phyloP scores from a whole-genome alignment of 345 rosid genomes.

The Sapria himalayana region DNA sequence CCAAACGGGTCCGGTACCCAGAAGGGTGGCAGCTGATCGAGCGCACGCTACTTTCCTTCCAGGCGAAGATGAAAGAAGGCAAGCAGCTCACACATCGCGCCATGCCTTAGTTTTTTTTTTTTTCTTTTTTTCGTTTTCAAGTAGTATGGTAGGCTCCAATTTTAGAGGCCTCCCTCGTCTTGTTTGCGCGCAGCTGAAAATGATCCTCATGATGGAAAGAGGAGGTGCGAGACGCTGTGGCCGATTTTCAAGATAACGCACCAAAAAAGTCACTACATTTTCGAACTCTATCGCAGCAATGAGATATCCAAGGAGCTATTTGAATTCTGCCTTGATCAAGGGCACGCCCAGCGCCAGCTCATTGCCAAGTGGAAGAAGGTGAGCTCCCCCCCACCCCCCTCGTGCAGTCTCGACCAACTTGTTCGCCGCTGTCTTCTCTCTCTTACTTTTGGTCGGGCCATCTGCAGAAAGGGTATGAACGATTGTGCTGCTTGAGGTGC shows the following conservation, averaged over 20 bases:
- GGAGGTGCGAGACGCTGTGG: constrained; percentile 66
- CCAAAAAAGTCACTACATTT: constrained; percentile 60
- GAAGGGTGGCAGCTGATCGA: constrained; percentile 76
- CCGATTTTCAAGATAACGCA: constrained; percentile 63
- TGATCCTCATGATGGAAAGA: constrained; percentile 64
- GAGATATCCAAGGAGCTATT: constrained; percentile 58
- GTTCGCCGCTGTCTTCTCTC: no score
- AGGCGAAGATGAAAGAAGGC: constrained; percentile 80
- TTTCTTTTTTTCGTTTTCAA: neutral
- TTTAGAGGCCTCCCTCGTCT: no score
- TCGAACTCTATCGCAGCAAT: constrained; percentile 39
- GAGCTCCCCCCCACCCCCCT: neutral
- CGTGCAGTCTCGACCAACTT: neutral
- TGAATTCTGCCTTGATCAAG: constrained; percentile 65
- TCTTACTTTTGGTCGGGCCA: no score
- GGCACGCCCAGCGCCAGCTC: constrained; percentile 39
- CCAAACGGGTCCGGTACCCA: constrained; percentile 41
- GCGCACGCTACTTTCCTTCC: constrained; percentile 46
- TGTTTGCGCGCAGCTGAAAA: constrained; percentile 35
- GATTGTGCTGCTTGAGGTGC: constrained; percentile 63
- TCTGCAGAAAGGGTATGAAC: constrained; percentile 66
- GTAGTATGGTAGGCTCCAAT: neutral
- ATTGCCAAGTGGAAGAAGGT: constrained; percentile 66
- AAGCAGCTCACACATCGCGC: neutral
- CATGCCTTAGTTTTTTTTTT: neutral